phyloP scores from a whole-genome alignment of 352 stramenopile genomes.

The Phytophthora fragariaefolia region DNA sequence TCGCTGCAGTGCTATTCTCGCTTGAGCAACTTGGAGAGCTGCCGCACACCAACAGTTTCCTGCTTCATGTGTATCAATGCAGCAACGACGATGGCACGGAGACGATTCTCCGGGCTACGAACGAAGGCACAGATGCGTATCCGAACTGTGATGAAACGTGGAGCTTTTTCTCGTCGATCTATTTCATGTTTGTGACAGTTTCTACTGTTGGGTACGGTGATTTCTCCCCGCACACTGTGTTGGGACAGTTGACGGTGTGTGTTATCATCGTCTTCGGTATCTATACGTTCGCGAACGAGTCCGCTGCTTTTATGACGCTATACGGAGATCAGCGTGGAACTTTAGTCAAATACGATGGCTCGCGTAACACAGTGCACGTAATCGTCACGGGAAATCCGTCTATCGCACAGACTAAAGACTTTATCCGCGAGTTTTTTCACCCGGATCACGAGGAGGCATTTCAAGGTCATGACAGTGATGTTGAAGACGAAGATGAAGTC shows the following conservation, averaged over 20 bases:
- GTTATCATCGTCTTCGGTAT: slow-evolving; percentile 89
- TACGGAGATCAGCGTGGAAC: slow-evolving; percentile 74
- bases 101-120: slow-evolving; percentile 62
- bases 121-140: slow-evolving; percentile 53
- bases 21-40: slow-evolving; percentile 86
- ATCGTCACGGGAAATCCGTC: slow-evolving; percentile 88
- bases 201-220: slow-evolving; percentile 89
- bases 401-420: slow-evolving; percentile 81
- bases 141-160: slow-evolving; percentile 77
- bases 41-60: slow-evolving; percentile 80
- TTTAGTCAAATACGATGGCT: slow-evolving; percentile 64
- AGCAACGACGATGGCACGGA: slow-evolving; percentile 51
- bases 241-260: slow-evolving; percentile 79
- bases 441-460: slow-evolving; percentile 74
- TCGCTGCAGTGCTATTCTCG: slow-evolving; percentile 82
- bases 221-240: slow-evolving; percentile 85
- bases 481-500: slow-evolving; percentile 24
- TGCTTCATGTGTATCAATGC: slow-evolving; percentile 90
- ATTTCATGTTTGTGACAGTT: slow-evolving; percentile 91
- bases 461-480: slow-evolving; percentile 27
- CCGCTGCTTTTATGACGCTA: slow-evolving; percentile 76
- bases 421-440: slow-evolving; percentile 91
- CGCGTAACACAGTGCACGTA: slow-evolving; percentile 78
- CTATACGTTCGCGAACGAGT: slow-evolving; percentile 89
- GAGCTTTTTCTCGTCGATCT: slow-evolving; percentile 90